Conservation (phyloP, 768 basidiomycete genomes). For the Tubosaeta sp. region DNA sequence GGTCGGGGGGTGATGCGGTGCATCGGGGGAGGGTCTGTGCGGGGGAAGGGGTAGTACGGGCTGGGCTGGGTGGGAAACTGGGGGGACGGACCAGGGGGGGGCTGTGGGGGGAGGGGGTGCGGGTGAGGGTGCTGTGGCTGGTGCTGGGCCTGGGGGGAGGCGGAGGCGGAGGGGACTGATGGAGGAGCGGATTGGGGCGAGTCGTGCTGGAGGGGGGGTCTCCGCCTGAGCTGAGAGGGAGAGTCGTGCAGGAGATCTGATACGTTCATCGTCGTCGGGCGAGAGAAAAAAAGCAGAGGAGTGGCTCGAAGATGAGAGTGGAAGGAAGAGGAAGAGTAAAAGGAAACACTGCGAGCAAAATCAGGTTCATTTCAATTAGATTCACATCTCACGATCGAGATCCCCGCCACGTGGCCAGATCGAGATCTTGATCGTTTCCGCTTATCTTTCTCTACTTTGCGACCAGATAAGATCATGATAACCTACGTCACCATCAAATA, state of each 20-base stretch:
- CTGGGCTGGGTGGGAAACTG: conserved; percentile 24
- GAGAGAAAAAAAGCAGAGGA: conserved; percentile 2
- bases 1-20: conserved; percentile 31
- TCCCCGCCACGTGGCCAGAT: conserved; percentile 29
- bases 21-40: conserved; percentile 17
- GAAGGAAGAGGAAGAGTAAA: conserved; percentile 28
- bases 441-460: not conserved
- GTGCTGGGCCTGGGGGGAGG: conserved; percentile 31
- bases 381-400: conserved; percentile 33
- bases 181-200: conserved; percentile 25
- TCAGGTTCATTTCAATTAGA: conserved; percentile 34
- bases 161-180: conserved; percentile 25
- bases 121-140: conserved; percentile 26
- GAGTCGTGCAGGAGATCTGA: conserved; percentile 65
- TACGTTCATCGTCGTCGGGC: conserved; percentile 54
- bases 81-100: conserved; percentile 13
- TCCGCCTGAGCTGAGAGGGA: conserved; percentile 52
- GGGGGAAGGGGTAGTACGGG: conserved; percentile 18
- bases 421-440: conserved; percentile 24
- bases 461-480: too few relatives aligned
- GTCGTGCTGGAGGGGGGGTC: conserved; percentile 24
- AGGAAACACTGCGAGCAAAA: conserved; percentile 24
- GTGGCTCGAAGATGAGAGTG: conserved; percentile 21
- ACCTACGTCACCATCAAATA: too few relatives aligned
- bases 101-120: conserved; percentile 12